Conservation (phyloP, 1,284 basidiomycete species). For the Apiotrichum laibachii region DNA sequence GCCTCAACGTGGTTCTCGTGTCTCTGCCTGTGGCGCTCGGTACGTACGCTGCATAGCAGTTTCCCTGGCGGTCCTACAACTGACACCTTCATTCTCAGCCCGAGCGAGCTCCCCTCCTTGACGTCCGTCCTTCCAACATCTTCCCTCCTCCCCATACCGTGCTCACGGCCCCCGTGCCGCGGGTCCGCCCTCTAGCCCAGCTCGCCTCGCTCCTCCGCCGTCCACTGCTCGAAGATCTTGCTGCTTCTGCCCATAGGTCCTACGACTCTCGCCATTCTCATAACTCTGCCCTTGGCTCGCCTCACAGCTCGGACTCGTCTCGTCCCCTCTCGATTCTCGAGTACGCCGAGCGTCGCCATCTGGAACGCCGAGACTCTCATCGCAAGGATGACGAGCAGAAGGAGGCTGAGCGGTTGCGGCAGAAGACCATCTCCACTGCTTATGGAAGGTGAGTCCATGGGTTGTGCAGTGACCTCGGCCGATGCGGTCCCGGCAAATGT, state of each 20-base stretch:
- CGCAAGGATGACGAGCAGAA: not conserved
- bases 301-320: not conserved
- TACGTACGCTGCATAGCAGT: not conserved
- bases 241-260: not conserved
- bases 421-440: constrained; percentile 18
- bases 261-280: constrained; percentile 2
- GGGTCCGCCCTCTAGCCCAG: constrained; percentile 11
- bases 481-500: no score
- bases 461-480: no score
- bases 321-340: constrained; percentile 5
- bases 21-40: constrained; percentile 5
- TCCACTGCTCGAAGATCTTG: not conserved
- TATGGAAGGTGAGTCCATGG: constrained; percentile 25
- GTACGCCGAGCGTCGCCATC: constrained; percentile 3
- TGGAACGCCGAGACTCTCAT: not conserved
- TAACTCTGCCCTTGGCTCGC: not conserved
- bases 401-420: not conserved
- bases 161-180: constrained; percentile 15
- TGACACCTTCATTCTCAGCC: not conserved
- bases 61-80: no score
- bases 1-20: constrained; percentile 1
- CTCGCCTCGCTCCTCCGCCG: constrained; percentile 4
- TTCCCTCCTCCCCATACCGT: constrained; percentile 21
- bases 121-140: not conserved
- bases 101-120: constrained; percentile 1